A percentile compares a stretch with the other conserved stretches of the same genome.
Evolutionary conservation across 2,329 filamentous ascomycete genomes (phyloP).

Genomic region (Claviceps lovelessii): DNA sequence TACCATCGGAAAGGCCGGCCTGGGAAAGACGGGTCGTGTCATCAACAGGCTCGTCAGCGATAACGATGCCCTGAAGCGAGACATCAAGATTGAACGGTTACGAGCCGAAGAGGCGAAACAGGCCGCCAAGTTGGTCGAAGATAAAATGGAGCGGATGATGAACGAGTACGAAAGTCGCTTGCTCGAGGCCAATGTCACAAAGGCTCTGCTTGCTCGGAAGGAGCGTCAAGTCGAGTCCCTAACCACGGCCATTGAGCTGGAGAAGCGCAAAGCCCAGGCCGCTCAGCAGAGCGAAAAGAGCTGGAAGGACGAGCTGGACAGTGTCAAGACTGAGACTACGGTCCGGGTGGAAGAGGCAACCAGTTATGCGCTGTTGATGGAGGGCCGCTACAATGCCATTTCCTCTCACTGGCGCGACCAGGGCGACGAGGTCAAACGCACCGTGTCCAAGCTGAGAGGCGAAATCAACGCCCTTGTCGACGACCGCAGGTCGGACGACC

Average conservation of each 20-base stretch:
- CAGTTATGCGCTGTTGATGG: slow-evolving; percentile 49
- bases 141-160: slow-evolving; percentile 54
- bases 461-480: slow-evolving; percentile 42
- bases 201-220: slow-evolving; percentile 54
- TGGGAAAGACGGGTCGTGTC: slow-evolving; percentile 62
- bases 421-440: slow-evolving; percentile 44
- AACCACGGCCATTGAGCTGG: slow-evolving; percentile 47
- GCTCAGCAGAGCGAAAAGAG: slow-evolving; percentile 45
- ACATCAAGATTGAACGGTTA: slow-evolving; percentile 51
- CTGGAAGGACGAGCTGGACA: slow-evolving; percentile 52
- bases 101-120: slow-evolving; percentile 58
- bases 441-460: slow-evolving; percentile 32
- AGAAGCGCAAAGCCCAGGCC: slow-evolving; percentile 45
- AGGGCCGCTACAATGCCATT: slow-evolving; percentile 55
- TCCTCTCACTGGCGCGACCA: slow-evolving; percentile 53
- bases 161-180: slow-evolving; percentile 56
- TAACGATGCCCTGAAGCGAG: slow-evolving; percentile 62
- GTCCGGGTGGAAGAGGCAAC: slow-evolving; percentile 52
- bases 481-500: slow-evolving; percentile 44
- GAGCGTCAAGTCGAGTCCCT: slow-evolving; percentile 61
- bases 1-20: slow-evolving; percentile 52
- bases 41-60: slow-evolving; percentile 73
- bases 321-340: slow-evolving; percentile 42
- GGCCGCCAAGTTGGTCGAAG: slow-evolving; percentile 50
- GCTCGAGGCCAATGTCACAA: slow-evolving; percentile 57